phyloP scores from a whole-genome alignment of 2,329 filamentous ascomycete species.

The Talaromyces islandicus region DNA sequence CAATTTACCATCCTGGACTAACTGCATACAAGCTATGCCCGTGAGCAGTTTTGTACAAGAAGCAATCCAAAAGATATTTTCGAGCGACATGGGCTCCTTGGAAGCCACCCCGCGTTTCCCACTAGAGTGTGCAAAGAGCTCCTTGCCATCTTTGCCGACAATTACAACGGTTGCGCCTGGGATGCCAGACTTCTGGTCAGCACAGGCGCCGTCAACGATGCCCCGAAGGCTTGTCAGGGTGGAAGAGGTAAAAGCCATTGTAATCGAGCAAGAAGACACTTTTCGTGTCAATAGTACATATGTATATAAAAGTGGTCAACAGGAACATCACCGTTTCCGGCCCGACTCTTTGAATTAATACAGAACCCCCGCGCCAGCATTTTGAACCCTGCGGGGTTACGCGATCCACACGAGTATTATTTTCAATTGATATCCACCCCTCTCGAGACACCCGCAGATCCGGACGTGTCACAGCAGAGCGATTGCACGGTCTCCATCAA shows the following conservation, averaged over 20 bases:
- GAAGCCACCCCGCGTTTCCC: conserved; percentile 42
- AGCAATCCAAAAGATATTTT: conserved; percentile 56
- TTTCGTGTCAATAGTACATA: too few species aligned
- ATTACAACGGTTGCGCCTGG: conserved; percentile 44
- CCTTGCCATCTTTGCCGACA: conserved; percentile 43
- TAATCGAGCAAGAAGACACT: neutral
- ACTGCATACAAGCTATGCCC: conserved; percentile 43
- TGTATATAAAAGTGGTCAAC: neutral
- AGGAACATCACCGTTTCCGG: neutral
- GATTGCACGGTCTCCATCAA: too few species aligned
- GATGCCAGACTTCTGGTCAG: conserved; percentile 32
- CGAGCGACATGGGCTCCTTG: conserved; percentile 51
- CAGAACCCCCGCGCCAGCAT: neutral
- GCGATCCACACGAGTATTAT: neutral
- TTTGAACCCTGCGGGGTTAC: neutral
- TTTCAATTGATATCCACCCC: too few species aligned
- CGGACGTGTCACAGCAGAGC: too few species aligned
- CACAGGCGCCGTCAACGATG: conserved; percentile 1
- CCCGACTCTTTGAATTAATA: neutral
- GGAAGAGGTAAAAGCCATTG: neutral
- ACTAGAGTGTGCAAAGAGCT: conserved; percentile 44
- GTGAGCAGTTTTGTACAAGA: conserved; percentile 46
- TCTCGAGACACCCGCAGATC: neutral
- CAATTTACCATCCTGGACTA: conserved; percentile 39
- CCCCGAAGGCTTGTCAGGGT: neutral